Evolutionary conservation across 2,329 filamentous ascomycete genomes (phyloP).

Genomic region (Fusarium nodosum): DNA sequence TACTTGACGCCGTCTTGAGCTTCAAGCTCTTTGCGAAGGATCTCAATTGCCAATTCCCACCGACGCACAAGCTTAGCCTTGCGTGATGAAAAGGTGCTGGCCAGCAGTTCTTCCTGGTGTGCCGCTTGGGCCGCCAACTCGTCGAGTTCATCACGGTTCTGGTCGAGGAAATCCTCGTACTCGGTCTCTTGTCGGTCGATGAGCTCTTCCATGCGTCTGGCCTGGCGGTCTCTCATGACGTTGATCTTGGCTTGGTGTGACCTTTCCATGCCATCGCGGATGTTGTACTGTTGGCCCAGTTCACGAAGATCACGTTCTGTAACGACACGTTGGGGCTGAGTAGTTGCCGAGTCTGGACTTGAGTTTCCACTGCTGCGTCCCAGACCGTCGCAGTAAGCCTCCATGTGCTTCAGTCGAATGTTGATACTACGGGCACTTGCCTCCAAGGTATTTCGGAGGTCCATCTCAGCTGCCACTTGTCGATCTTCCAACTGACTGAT

Average conservation of each 20-base stretch:
- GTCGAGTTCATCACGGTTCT: constrained; percentile 63
- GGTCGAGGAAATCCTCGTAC: constrained; percentile 60
- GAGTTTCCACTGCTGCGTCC: constrained; percentile 56
- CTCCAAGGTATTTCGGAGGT: constrained; percentile 66
- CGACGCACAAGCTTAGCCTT: constrained; percentile 61
- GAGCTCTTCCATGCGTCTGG: constrained; percentile 72
- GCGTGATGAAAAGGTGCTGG: constrained; percentile 60
- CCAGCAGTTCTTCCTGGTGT: constrained; percentile 65
- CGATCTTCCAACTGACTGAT: constrained; percentile 70
- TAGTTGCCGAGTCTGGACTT: constrained; percentile 35
- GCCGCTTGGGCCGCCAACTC: constrained; percentile 62
- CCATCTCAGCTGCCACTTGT: constrained; percentile 73
- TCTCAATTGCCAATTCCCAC: constrained; percentile 67
- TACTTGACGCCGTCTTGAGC: constrained; percentile 59
- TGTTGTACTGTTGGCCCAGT: constrained; percentile 71
- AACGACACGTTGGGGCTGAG: constrained; percentile 64
- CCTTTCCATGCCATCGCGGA: constrained; percentile 70
- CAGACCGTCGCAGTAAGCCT: constrained; percentile 72
- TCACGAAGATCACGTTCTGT: constrained; percentile 72
- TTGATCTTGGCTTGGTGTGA: constrained; percentile 73
- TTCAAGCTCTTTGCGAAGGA: constrained; percentile 68
- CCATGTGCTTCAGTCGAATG: constrained; percentile 74
- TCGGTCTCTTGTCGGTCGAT: constrained; percentile 68
- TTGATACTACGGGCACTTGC: constrained; percentile 69
- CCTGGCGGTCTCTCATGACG: constrained; percentile 74